Evolutionary conservation across 2,329 filamentous ascomycete species (phyloP), one percentile per base, ranked within the genome.

Genomic region (Colletotrichum sojae): DNA sequence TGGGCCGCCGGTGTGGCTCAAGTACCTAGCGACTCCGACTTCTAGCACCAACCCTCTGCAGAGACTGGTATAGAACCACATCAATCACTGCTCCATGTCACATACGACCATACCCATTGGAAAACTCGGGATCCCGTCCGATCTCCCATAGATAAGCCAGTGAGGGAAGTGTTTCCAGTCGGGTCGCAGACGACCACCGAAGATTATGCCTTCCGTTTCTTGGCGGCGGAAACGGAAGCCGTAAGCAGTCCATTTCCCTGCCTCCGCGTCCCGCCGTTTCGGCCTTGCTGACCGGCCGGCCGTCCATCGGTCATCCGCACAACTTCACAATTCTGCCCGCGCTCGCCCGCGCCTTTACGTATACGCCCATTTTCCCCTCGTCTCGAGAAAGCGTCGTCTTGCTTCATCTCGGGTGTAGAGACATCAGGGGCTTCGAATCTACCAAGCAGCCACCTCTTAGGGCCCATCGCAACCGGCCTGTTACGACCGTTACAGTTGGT

Each of bases 231-330:
- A 55, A 55, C 52, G 52, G 52, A 27, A 27, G 6, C 27, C 52
- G 52, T 40, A 55, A 40, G 31, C 52, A 55, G n/a, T n/a, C n/a
- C n/a, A n/a, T 16, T 18, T 31, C 39, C 52, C n/a, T 22, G 5
- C 31, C 16, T n/a, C 52, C 52, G 52, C 39, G 27, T 55, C 52
- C 52, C 31, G 39, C 52, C 52, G 31, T 55, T 55, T 55, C 27
- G 5, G 39, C 39, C 31, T 12, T 16, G 52, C 27, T 55, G 31
- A 20, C n/a, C 39, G 1, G n/a, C n/a, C n/a, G n/a, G n/a, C n/a
- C n/a, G n/a, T n/a, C n/a, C n/a, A n/a, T n/a, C n/a, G n/a, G n/a
- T 55, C 52, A 31, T 22, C 52, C 39, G 52, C 31, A 22, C n/a
- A 55, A 13, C 39, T 55, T 55, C 52, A 55, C 20, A 55, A 40